Base-by-base conservation (phyloP, 192 early-diverging fungal genomes). In the Rhizoclosmatium sp. region DNA sequence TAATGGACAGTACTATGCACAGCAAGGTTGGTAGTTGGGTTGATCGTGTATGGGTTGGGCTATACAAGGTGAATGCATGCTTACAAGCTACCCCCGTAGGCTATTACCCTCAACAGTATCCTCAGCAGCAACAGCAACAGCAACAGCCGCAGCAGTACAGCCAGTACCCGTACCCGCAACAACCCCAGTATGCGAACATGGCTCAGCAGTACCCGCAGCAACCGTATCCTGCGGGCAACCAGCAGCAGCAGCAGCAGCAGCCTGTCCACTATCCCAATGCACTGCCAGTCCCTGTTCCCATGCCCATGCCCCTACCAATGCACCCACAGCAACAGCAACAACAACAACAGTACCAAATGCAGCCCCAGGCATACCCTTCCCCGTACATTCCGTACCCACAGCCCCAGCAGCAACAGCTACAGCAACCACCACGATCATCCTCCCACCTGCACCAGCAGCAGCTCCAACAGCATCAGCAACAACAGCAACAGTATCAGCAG, bases 51-150 rank as follows among this genome's bases (percentile, higher is more conserved):
- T 31, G 31, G 31, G 31, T 31, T 31, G 31, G 31, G 31, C 31
- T 31, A 31, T 31, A 31, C 31, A 31, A 31, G 31, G 31, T 31
- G 31, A 31, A 31, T 31, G 31, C 31, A 31, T 31, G 31, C 31
- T 31, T 31, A 31, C 31, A 31, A 31, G 31, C 54, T n/a, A 56
- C 54, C 54, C 54, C 54, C 54, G 9, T 56, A n/a, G 54, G 19
- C 54, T n/a, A 9, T n/a, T 56, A 14, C 54, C 54, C 54, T 14
- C 54, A 9, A 56, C 54, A 14, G 16, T 65, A 69, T 41, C 21
- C 67, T 47, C 70, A 72, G 64, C 58, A 61, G 44, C 42, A 51
- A 42, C 73, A 61, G 41, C 42, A 64, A 58, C 10, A 39, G 46
- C 75, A 76, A 31, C 47, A 76, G 21, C 60, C 12, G 46, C 21